Base-by-base conservation (phyloP, 495 filamentous ascomycete species). In the Opeltia flavorubescens region DNA sequence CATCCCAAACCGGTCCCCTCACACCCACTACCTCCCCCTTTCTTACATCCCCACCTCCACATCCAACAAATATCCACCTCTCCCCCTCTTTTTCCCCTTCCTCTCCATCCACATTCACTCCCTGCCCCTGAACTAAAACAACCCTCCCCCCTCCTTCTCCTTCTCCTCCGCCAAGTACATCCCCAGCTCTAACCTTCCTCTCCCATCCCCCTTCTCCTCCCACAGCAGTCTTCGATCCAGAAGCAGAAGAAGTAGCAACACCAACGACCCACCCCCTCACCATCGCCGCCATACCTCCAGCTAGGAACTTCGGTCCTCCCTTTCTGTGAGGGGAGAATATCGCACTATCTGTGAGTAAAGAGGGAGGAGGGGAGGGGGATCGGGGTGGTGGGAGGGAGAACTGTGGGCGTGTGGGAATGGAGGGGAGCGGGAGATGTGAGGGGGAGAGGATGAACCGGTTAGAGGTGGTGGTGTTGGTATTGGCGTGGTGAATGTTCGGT, bases 121-220 rank as follows among this genome's bases (percentile, higher is more conserved):
- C 48, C 33, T 23, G 55, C 51, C 47, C 53, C 54, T 52, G 38
- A 27, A 24, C 53, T 21, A 27, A 41, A 33, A 48, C 53, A 29
- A 40, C 46, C 29, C 49, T 47, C 57, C 33, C 20, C 46, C 46
- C 45, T 20, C 34, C 47, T 13, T n/a, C 24, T 21, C 30, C 21
- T 24, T 40, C 38, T n/a, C 17, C 1, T 3, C 20, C 38, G 7
- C 18, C 17, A 41, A 9, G 5, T 25, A 13, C 38, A 12, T 25
- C 6, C 29, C 29, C 6, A 31, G n/a, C n/a, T n/a, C n/a, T n/a
- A n/a, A n/a, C n/a, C n/a, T n/a, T n/a, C n/a, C n/a, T n/a, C n/a
- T n/a, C n/a, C n/a, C n/a, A n/a, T n/a, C n/a, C n/a, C n/a, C n/a
- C n/a, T n/a, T n/a, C n/a, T n/a, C n/a, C n/a, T n/a, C n/a, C n/a